These are phyloP conservation scores for Ceratocystiopsis brevicomis DNA, from an alignment of 2,329 filamentous ascomycete species.

Conservation along the genomic window DNA sequence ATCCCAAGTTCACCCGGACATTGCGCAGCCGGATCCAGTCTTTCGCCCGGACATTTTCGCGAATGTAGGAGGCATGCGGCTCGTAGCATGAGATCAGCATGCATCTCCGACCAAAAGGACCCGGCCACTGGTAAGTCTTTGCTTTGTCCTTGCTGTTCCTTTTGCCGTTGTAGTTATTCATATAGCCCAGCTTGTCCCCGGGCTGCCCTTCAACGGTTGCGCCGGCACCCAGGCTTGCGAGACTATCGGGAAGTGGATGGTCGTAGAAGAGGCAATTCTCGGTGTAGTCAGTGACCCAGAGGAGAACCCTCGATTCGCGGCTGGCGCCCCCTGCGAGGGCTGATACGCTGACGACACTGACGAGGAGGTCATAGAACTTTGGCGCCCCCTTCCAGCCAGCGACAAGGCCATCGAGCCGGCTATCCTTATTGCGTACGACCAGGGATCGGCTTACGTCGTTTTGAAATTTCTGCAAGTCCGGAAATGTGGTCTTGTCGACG, in stretches of 20 bases:
- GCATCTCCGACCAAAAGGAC: constrained; percentile 54
- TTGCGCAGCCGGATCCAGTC: constrained; percentile 52
- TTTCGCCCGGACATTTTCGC: constrained; percentile 33
- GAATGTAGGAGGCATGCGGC: constrained; percentile 43
- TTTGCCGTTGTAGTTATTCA: constrained; percentile 30
- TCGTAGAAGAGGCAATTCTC: constrained; percentile 26
- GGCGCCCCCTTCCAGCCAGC: constrained; percentile 39
- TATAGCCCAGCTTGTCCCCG: constrained; percentile 3
- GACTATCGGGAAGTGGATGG: too few species aligned
- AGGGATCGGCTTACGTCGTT: constrained; percentile 19
- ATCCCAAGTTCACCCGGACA: constrained; percentile 18
- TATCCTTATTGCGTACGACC: constrained; percentile 29
- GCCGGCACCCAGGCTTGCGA: too few species aligned
- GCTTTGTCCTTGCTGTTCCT: not conserved
- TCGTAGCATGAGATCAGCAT: constrained; percentile 55
- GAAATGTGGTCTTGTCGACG: constrained; percentile 25
- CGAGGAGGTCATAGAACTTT: constrained; percentile 50
- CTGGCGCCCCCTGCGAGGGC: constrained; percentile 7
- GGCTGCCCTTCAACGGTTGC: too few species aligned
- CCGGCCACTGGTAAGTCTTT: constrained; percentile 33
- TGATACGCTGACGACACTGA: constrained; percentile 34
- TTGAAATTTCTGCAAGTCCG: constrained; percentile 24
- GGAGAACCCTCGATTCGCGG: constrained; percentile 25
- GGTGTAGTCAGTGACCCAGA: constrained; percentile 77
- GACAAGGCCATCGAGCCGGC: constrained; percentile 19